phyloP scores from a whole-genome alignment of 805 yeast genomes.

The Myxozyma vanderwaltii region DNA sequence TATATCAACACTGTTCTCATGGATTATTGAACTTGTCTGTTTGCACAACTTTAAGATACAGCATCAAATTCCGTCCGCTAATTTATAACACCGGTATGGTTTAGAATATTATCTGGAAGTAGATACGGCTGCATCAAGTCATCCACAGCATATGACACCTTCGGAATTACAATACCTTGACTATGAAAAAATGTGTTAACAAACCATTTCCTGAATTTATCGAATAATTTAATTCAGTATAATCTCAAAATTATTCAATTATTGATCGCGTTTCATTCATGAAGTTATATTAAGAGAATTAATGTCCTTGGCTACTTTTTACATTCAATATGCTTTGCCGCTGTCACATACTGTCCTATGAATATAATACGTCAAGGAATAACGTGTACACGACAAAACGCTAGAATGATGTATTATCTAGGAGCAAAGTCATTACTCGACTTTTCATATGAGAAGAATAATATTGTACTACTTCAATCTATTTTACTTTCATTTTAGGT shows the following conservation, averaged over 20 bases:
- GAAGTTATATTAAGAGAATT: slow-evolving; percentile 6
- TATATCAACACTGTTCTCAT: slow-evolving; percentile 29
- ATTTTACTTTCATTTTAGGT: slow-evolving; percentile 27
- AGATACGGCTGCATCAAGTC: not conserved
- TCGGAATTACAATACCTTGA: slow-evolving; percentile 13
- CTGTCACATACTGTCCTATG: slow-evolving; percentile 18
- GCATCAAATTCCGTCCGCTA: slow-evolving; percentile 36
- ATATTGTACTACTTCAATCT: slow-evolving; percentile 13
- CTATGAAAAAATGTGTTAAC: slow-evolving; percentile 12
- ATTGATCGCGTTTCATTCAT: slow-evolving; percentile 19
- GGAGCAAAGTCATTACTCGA: slow-evolving; percentile 29
- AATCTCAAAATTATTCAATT: slow-evolving; percentile 23
- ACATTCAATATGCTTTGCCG: slow-evolving; percentile 25
- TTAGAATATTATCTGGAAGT: slow-evolving; percentile 5
- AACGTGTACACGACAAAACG: slow-evolving; percentile 22
- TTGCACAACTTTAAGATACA: slow-evolving; percentile 34
- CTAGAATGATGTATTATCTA: slow-evolving; percentile 20
- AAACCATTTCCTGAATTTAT: slow-evolving; percentile 13
- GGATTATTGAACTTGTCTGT: slow-evolving; percentile 29
- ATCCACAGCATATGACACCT: slow-evolving; percentile 18
- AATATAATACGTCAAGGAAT: slow-evolving; percentile 1
- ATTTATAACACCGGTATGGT: slow-evolving; percentile 11
- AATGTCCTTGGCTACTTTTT: slow-evolving; percentile 20
- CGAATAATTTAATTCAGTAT: slow-evolving; percentile 15
- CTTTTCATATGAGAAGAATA: slow-evolving; percentile 24